Percentiles rank a stretch among this genome's conserved stretches.
phyloP scores from a whole-genome alignment of 345 rosid genomes.

The Euphorbia lathyris region DNA sequence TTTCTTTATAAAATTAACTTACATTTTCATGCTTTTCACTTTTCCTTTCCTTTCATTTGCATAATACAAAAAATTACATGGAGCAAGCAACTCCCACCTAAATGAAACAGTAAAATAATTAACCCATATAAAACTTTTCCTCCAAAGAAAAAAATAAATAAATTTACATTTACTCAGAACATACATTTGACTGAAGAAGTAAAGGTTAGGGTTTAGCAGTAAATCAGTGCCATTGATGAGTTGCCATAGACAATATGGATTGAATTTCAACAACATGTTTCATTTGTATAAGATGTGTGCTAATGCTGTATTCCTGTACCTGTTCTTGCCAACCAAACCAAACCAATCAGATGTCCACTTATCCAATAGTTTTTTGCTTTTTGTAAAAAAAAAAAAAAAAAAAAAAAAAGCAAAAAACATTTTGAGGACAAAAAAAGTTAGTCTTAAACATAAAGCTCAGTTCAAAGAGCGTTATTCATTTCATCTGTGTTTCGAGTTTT shows the following conservation, averaged over 20 bases:
- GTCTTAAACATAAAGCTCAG: too few relatives aligned
- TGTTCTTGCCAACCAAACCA: conserved; percentile 4
- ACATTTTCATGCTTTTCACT: conserved; percentile 25
- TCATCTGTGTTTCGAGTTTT: too few relatives aligned
- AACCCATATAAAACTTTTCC: conserved; percentile 20
- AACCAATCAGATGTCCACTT: conserved; percentile 11
- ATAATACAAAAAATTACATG: conserved; percentile 24
- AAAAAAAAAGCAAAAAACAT: too few relatives aligned
- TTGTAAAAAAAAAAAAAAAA: too few relatives aligned
- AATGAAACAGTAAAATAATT: neutral
- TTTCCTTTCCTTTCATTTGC: conserved; percentile 20
- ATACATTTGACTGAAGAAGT: conserved; percentile 18
- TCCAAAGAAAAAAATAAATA: conserved; percentile 13
- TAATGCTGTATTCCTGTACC: conserved; percentile 29
- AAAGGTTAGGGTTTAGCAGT: conserved; percentile 30
- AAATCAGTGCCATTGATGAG: conserved; percentile 32
- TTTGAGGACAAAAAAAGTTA: too few relatives aligned
- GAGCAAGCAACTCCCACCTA: conserved; percentile 22
- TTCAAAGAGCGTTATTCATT: too few relatives aligned
- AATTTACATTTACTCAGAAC: conserved; percentile 39
- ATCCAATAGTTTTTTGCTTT: too few relatives aligned
- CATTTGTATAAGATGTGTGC: conserved; percentile 61
- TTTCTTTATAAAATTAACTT: conserved; percentile 7
- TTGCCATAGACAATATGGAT: conserved; percentile 24
- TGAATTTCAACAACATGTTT: conserved; percentile 45